phyloP scores from a whole-genome alignment of 2,329 filamentous ascomycete species.

The Chaetomium sp. region DNA sequence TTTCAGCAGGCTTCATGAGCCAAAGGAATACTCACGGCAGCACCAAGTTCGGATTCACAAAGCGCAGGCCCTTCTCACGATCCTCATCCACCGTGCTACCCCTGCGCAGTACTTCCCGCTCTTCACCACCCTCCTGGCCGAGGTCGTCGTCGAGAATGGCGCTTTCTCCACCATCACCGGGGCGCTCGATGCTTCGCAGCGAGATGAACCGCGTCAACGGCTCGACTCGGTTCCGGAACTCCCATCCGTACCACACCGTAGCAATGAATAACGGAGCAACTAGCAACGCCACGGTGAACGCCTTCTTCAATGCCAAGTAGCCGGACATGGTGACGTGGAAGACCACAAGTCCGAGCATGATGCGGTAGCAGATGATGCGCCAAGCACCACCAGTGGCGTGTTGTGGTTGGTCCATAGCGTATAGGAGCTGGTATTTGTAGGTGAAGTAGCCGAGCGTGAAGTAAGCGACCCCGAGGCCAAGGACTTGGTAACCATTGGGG shows the following conservation, averaged over 20 bases:
- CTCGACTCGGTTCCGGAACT: slow-evolving; percentile 73
- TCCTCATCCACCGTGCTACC: slow-evolving; percentile 66
- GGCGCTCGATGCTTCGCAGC: slow-evolving; percentile 70
- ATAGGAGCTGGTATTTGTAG: slow-evolving; percentile 95
- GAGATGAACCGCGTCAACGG: slow-evolving; percentile 91
- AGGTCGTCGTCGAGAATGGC: slow-evolving; percentile 38
- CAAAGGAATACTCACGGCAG: slow-evolving; percentile 48
- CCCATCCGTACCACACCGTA: slow-evolving; percentile 85
- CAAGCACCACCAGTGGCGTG: slow-evolving; percentile 90
- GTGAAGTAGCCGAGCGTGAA: slow-evolving; percentile 79
- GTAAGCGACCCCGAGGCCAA: slow-evolving; percentile 76
- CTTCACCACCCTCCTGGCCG: slow-evolving; percentile 31
- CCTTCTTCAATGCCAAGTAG: slow-evolving; percentile 67
- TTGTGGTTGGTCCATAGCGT: slow-evolving; percentile 96
- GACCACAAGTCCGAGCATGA: slow-evolving; percentile 77
- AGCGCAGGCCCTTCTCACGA: slow-evolving; percentile 61
- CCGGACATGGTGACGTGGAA: slow-evolving; percentile 91
- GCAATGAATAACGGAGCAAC: slow-evolving; percentile 69
- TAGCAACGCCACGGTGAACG: slow-evolving; percentile 65
- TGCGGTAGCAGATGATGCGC: slow-evolving; percentile 92
- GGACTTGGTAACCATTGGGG: slow-evolving; percentile 69
- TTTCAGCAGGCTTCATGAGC: not conserved
- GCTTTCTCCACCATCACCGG: slow-evolving; percentile 32
- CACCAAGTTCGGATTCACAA: slow-evolving; percentile 70
- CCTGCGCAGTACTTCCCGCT: slow-evolving; percentile 39